Conservation (phyloP, 2,329 filamentous ascomycete species). For the Nigrospora oryzae region DNA sequence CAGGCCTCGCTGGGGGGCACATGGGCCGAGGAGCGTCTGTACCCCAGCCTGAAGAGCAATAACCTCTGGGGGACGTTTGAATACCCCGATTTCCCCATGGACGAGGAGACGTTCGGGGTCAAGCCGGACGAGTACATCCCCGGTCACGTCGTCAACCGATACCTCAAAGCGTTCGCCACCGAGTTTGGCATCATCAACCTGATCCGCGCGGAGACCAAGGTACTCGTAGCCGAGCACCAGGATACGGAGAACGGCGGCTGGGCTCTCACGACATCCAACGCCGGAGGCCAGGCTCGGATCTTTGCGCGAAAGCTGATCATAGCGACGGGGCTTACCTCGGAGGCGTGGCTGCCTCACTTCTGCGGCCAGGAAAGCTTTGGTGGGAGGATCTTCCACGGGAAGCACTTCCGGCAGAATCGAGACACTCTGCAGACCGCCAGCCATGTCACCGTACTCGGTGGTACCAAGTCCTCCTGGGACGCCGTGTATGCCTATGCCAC, state of each 20-base stretch:
- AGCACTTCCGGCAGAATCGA: conserved; percentile 32
- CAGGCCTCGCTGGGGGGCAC: conserved; percentile 54
- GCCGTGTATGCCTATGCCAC: conserved; percentile 49
- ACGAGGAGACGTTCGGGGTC: conserved; percentile 36
- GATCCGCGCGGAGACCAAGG: conserved; percentile 41
- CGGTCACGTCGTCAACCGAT: conserved; percentile 44
- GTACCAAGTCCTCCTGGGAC: conserved; percentile 55
- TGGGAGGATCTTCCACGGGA: conserved; percentile 48
- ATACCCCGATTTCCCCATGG: conserved; percentile 67
- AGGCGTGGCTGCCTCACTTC: conserved; percentile 45
- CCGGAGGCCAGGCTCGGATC: conserved; percentile 14
- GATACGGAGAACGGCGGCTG: conserved; percentile 25
- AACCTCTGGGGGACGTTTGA: conserved; percentile 68
- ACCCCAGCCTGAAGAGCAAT: conserved; percentile 64
- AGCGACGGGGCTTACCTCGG: conserved; percentile 52
- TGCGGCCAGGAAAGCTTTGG: conserved; percentile 39
- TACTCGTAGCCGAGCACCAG: conserved; percentile 39
- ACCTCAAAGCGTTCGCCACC: conserved; percentile 46
- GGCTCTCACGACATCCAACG: conserved; percentile 11
- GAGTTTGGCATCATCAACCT: conserved; percentile 38
- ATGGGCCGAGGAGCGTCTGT: conserved; percentile 60
- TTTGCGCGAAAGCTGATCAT: conserved; percentile 44
- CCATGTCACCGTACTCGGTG: conserved; percentile 47
- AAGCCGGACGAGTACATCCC: conserved; percentile 48
- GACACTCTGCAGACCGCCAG: conserved; percentile 25